A percentile compares a stretch with the other conserved stretches of the same genome.
phyloP scores from a whole-genome alignment of 108 stramenopile genomes.

The Schizochytrium sp. region DNA sequence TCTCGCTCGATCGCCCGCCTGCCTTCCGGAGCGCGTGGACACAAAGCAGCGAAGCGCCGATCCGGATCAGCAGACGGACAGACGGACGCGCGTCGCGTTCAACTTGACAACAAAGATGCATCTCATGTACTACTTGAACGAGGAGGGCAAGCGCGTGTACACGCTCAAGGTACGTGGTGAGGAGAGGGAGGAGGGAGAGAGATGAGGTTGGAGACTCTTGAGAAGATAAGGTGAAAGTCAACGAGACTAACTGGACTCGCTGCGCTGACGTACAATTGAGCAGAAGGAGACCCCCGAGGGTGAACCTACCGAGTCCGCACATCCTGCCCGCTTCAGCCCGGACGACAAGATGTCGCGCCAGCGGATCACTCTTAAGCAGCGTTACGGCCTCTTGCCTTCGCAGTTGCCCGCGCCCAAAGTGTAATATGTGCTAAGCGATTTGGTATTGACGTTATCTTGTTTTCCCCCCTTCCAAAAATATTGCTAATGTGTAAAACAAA shows the following conservation, averaged over 20 bases:
- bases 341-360: conserved; percentile 97
- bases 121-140: conserved; percentile 93
- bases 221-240: too few species aligned
- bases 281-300: conserved; percentile 75
- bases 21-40: too few species aligned
- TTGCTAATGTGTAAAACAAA: not conserved
- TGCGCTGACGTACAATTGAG: not conserved
- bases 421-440: conserved; percentile 13
- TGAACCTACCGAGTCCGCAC: conserved; percentile 78
- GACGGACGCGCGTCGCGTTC: not conserved
- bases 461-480: too few species aligned
- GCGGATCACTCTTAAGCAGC: conserved; percentile 87
- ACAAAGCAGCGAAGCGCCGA: too few species aligned
- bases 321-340: conserved; percentile 87
- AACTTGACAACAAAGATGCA: conserved; percentile 60
- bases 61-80: not conserved
- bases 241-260: too few species aligned
- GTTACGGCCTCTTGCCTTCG: conserved; percentile 90
- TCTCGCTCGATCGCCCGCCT: too few species aligned
- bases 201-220: too few species aligned
- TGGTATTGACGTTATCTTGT: too few species aligned
- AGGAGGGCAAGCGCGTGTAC: conserved; percentile 86
- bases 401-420: conserved; percentile 51
- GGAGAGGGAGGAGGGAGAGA: too few species aligned
- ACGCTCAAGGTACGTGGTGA: conserved; percentile 77